phyloP scores from a whole-genome alignment of 768 basidiomycete genomes.

The Candolleomyces eurysporus region DNA sequence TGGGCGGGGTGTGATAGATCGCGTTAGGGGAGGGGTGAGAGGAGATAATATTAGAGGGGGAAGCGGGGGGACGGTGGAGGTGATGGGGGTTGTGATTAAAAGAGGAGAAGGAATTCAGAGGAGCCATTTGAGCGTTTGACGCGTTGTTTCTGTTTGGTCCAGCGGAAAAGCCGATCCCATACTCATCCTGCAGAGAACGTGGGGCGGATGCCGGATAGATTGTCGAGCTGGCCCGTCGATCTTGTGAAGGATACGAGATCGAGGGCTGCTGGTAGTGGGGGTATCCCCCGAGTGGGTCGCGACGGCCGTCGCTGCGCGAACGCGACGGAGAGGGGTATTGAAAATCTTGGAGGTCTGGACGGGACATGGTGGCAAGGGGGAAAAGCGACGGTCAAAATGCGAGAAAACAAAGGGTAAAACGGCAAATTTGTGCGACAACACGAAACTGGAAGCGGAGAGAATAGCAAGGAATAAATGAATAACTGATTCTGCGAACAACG shows the following conservation, averaged over 20 bases:
- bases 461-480: slow-evolving; percentile 29
- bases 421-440: slow-evolving; percentile 11
- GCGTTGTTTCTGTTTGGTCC: slow-evolving; percentile 49
- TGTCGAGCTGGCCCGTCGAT: slow-evolving; percentile 11
- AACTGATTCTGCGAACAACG: slow-evolving; percentile 35
- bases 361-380: slow-evolving; percentile 37
- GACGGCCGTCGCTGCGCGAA: slow-evolving; percentile 20
- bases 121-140: slow-evolving; percentile 22
- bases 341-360: slow-evolving; percentile 39
- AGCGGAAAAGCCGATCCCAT: slow-evolving; percentile 9
- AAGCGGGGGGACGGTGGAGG: slow-evolving; percentile 18
- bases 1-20: slow-evolving; percentile 15
- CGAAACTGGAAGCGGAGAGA: slow-evolving; percentile 14
- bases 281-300: slow-evolving; percentile 14
- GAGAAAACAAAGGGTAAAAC: slow-evolving; percentile 17
- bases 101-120: slow-evolving; percentile 37
- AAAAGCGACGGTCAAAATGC: slow-evolving; percentile 14
- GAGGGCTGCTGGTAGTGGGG: slow-evolving; percentile 6
- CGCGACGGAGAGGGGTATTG: slow-evolving; percentile 35
- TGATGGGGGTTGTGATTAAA: slow-evolving; percentile 41
- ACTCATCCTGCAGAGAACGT: slow-evolving; percentile 19
- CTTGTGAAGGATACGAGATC: slow-evolving; percentile 1
- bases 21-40: slow-evolving; percentile 21
- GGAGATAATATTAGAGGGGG: slow-evolving; percentile 14
- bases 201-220: slow-evolving; percentile 17